Base-by-base conservation (phyloP, 768 basidiomycete species). In the Coprinellus aureogranulatus region DNA sequence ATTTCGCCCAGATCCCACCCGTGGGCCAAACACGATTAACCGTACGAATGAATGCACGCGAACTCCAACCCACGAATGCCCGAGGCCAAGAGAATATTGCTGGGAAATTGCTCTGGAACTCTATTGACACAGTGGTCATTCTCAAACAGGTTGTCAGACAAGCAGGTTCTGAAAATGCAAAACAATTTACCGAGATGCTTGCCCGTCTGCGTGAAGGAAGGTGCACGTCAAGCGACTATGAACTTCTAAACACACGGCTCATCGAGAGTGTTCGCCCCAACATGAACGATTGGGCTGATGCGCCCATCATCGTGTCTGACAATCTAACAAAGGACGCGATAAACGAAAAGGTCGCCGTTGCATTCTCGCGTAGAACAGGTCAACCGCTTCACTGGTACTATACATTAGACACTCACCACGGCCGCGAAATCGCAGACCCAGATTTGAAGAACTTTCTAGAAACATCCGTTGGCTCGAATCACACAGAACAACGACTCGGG, bases 1-100 rank as follows among this genome's bases (percentile, higher is more conserved):
- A 80, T 54, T 79, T 81, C 57, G 67, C 69, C 0, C 79, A 81
- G 49, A 57, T 77, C 2, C 70, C 76, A 0, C 78, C 78, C 10
- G 68, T 80, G 0, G 59, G 62, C 0, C 61, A 71, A 4, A 66
- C 42, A 0, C 54, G 63, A 1, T 51, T 78, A 10, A 72, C 63
- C 37, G 48, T 2, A 5, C 2, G 14, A 2, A 28, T 49, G 23
- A 20, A 49, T 26, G n/a, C n/a, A n/a, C n/a, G n/a, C n/a, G n/a
- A n/a, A n/a, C n/a, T n/a, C n/a, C 20, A 26, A 12, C 9, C 25
- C 2, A 6, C 16, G 26, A 4, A 20, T 30, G 26, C 12, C 3
- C 2, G 30, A 14, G 20, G 26, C 14, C 3, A 26, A 30, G 26
- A 49, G 16, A 20, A 49, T 16, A 4, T 28, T 14, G 48, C 16